Conservation (phyloP, 2,329 filamentous ascomycete species). For the Aspergillus carbonarius region DNA sequence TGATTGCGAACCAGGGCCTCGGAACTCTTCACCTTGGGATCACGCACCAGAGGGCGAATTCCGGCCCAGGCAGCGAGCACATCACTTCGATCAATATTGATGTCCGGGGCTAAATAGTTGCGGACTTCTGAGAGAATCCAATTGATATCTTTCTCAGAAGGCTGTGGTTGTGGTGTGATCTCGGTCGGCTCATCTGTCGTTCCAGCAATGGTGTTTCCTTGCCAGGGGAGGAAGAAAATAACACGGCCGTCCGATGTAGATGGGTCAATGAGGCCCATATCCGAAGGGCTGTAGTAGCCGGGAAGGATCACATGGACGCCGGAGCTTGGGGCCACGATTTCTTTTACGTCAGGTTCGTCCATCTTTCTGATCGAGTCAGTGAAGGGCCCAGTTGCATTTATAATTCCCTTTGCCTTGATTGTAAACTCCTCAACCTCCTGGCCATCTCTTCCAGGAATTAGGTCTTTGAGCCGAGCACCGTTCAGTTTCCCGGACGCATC, state of each 20-base stretch:
- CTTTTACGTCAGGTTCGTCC: constrained; percentile 69
- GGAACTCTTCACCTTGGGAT: constrained; percentile 81
- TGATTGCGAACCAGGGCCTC: constrained; percentile 87
- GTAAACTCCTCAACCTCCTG: constrained; percentile 62
- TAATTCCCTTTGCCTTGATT: constrained; percentile 75
- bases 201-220: constrained; percentile 87
- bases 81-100: constrained; percentile 79
- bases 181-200: constrained; percentile 77
- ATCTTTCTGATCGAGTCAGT: constrained; percentile 82
- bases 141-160: constrained; percentile 79
- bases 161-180: constrained; percentile 71
- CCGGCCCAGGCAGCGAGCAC: constrained; percentile 90
- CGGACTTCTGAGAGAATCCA: constrained; percentile 85
- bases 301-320: constrained; percentile 85
- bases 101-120: constrained; percentile 78
- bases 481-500: constrained; percentile 70
- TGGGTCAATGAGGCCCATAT: constrained; percentile 87
- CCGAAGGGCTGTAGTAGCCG: constrained; percentile 78
- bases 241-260: constrained; percentile 84
- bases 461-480: constrained; percentile 71
- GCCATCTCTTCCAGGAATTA: constrained; percentile 65
- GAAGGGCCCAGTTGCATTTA: constrained; percentile 89
- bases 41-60: constrained; percentile 80
- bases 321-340: constrained; percentile 82
- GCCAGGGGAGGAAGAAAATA: constrained; percentile 92